Conservation (phyloP, 805 yeast genomes). For the Candida silvicultrix region DNA sequence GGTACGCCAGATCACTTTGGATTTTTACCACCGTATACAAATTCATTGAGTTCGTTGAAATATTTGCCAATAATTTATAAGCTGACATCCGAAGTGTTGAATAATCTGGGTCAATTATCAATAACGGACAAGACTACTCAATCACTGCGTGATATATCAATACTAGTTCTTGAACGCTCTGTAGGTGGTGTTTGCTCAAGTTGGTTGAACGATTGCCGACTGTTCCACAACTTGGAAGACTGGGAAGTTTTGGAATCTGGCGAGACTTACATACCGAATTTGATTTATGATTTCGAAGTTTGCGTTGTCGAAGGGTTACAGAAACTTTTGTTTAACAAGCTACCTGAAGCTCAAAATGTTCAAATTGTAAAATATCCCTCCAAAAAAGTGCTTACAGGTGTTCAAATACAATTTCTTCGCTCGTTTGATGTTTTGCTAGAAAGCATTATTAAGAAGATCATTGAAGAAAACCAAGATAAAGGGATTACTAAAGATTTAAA, state of each 20-base stretch:
- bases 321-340: slow-evolving; percentile 26
- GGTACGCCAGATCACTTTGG: slow-evolving; percentile 35
- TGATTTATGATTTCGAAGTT: slow-evolving; percentile 27
- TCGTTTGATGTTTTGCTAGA: slow-evolving; percentile 41
- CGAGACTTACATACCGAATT: slow-evolving; percentile 30
- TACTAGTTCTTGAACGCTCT: slow-evolving; percentile 34
- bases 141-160: slow-evolving; percentile 28
- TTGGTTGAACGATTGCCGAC: slow-evolving; percentile 44
- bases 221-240: slow-evolving; percentile 32
- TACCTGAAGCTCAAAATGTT: slow-evolving; percentile 29
- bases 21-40: slow-evolving; percentile 59
- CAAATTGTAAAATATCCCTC: slow-evolving; percentile 31
- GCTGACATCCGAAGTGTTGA: slow-evolving; percentile 33
- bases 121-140: slow-evolving; percentile 33
- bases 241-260: slow-evolving; percentile 30
- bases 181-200: slow-evolving; percentile 41
- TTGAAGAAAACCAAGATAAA: slow-evolving; percentile 28
- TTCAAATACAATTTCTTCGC: slow-evolving; percentile 33
- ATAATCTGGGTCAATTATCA: slow-evolving; percentile 37
- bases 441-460: slow-evolving; percentile 33
- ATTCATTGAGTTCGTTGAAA: slow-evolving; percentile 51
- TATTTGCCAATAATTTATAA: slow-evolving; percentile 42
- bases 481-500: slow-evolving; percentile 20
- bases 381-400: slow-evolving; percentile 29
- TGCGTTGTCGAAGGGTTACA: slow-evolving; percentile 27